Evolutionary conservation across 2,329 filamentous ascomycete species (phyloP).

Genomic region (Aureobasidium uvarum): DNA sequence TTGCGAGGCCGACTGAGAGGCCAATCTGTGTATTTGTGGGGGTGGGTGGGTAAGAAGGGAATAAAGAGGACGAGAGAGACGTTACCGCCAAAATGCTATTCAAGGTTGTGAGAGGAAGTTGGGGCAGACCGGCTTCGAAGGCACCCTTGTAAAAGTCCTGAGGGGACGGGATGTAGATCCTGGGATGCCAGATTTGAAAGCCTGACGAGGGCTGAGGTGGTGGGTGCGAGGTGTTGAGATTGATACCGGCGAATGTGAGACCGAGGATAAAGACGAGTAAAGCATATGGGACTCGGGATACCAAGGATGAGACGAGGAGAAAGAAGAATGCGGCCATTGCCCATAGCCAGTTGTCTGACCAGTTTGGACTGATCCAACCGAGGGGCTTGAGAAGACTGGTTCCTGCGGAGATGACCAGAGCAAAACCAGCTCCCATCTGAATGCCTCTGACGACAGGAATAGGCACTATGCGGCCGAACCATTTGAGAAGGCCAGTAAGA

Average conservation of each 20-base stretch:
- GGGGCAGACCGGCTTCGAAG: conserved; percentile 71
- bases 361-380: conserved; percentile 63
- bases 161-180: conserved; percentile 47
- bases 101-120: conserved; percentile 85
- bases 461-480: conserved; percentile 72
- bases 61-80: conserved; percentile 72
- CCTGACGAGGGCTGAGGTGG: conserved; percentile 39
- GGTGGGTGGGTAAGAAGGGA: conserved; percentile 48
- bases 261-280: conserved; percentile 69
- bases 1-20: conserved; percentile 78
- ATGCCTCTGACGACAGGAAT: conserved; percentile 91
- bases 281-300: conserved; percentile 72
- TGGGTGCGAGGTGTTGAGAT: conserved; percentile 40
- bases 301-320: conserved; percentile 65
- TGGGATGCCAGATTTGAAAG: conserved; percentile 58
- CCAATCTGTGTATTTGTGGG: conserved; percentile 76
- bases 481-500: conserved; percentile 71
- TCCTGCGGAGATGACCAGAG: conserved; percentile 75
- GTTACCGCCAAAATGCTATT: conserved; percentile 90
- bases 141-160: conserved; percentile 54
- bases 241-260: conserved; percentile 60
- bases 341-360: conserved; percentile 77
- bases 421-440: conserved; percentile 86
- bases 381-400: conserved; percentile 65
- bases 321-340: conserved; percentile 69